phyloP scores from a whole-genome alignment of 73 alveolate species.

The Paramecium sonneborni region DNA sequence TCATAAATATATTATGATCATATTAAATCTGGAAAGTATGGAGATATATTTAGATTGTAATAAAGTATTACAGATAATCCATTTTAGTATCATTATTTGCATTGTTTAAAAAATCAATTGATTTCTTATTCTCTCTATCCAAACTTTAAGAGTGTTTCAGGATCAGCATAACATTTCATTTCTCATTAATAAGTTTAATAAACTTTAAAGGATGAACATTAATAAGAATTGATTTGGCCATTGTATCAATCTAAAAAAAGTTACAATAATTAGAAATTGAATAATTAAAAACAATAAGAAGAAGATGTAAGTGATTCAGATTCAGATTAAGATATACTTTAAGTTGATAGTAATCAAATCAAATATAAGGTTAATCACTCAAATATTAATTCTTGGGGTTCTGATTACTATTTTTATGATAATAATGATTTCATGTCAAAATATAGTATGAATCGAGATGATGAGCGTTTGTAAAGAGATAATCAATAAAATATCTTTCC shows the following conservation, averaged over 20 bases:
- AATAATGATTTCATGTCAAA: not conserved
- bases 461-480: not conserved
- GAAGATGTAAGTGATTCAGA: constrained; percentile 48
- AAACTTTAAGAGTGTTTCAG: not conserved
- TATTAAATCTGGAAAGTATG: not conserved
- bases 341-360: not conserved
- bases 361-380: not conserved
- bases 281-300: not conserved
- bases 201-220: not conserved
- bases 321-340: constrained; percentile 36
- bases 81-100: not conserved
- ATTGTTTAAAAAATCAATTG: not conserved
- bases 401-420: not conserved
- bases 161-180: constrained; percentile 10
- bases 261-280: not conserved
- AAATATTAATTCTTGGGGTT: not conserved
- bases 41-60: constrained; percentile 12
- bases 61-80: not conserved
- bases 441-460: not conserved
- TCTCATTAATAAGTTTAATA: not conserved
- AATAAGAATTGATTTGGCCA: constrained; percentile 16
- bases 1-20: constrained; percentile 20
- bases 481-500: not conserved
- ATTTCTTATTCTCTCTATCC: not conserved
- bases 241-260: not conserved